These are phyloP conservation scores for Dittrichia graveolens DNA, from an alignment of 129 eudicot species.

Conservation along the genomic window DNA sequence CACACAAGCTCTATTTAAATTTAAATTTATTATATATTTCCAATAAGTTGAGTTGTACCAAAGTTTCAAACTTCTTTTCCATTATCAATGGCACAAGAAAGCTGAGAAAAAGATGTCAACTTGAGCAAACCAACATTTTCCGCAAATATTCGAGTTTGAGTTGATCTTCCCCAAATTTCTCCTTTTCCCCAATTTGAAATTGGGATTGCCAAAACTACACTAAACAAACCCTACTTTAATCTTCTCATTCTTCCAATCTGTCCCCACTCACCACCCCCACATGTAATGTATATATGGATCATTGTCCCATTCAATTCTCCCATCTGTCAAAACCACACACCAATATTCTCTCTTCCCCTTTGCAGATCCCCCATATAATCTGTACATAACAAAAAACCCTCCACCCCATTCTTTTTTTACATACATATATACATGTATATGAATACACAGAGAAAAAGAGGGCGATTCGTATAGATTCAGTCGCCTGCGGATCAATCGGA, in stretches of 20 bases:
- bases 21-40: no score
- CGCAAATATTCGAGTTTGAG: constrained; percentile 15
- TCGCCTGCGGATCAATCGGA: constrained; percentile 17
- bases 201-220: constrained; percentile 36
- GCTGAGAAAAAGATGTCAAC: constrained; percentile 14
- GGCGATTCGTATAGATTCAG: constrained; percentile 24
- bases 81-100: constrained; percentile 25
- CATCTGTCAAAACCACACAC: constrained; percentile 41
- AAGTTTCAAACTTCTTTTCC: background rate
- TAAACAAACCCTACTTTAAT: constrained; percentile 37
- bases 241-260: constrained; percentile 32
- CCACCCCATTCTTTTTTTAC: constrained; percentile 1
- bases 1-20: no score
- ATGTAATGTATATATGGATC: constrained; percentile 20
- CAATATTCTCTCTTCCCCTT: constrained; percentile 23
- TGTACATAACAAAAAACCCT: constrained; percentile 27
- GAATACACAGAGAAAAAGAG: constrained; percentile 8
- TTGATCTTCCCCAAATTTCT: constrained; percentile 28
- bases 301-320: constrained; percentile 34
- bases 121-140: constrained; percentile 18
- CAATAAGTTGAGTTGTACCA: no score
- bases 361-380: constrained; percentile 37
- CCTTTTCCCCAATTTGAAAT: constrained; percentile 24
- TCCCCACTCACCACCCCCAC: constrained; percentile 31
- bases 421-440: constrained; percentile 17